Evolutionary conservation across 2,329 filamentous ascomycete genomes (phyloP), one percentile per base, ranked within the genome.

Genomic region (Diplodia intermedia): DNA sequence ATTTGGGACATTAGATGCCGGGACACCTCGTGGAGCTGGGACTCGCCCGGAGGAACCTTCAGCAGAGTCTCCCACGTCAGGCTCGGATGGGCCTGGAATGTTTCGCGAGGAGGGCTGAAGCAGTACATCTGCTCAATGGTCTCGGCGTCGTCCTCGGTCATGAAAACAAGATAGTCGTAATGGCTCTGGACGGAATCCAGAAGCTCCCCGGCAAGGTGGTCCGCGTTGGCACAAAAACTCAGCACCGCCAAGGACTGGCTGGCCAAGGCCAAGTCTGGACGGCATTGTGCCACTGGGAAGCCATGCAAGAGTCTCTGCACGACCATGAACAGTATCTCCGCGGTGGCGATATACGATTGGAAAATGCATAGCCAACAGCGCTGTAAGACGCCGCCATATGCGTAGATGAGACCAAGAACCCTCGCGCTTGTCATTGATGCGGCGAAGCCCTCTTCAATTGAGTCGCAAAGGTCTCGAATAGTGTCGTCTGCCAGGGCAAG

Each of bases 291-390:
- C 2, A 50, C 55, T 7, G 47, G 47, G 14, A 66, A 50, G 4
- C 68, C 66, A 23, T 68, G 53, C 4, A 73, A 53, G 3, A 71
- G 67, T n/a, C 71, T 71, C 20, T 72, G 71, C 3, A 65, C 63
- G 3, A 68, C 69, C n/a, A 67, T 53, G 29, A 73, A 69, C 3
- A 72, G 68, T 26, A 71, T 62, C 66, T 73, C 72, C 20, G 71
- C 56, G 4, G 71, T 68, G 3, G 71, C 55, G 0, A 70, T 72
- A 33, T 71, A 72, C 7, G 72, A 61, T 5, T 71, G 71, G 49
- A 68, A 73, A 26, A 74, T 72, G 70, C 71, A 74, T 43, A 74
- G 63, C 72, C 72, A 74, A 56, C 72, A 74, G 4, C 71, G 61
- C 53, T 72, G 69, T 8, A 72, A 69, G 20, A 73, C 67, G 33